Evolutionary conservation across 305 asterid genomes (phyloP), one percentile per base, ranked within the genome.

Genomic region (Fraxinus albicans): DNA sequence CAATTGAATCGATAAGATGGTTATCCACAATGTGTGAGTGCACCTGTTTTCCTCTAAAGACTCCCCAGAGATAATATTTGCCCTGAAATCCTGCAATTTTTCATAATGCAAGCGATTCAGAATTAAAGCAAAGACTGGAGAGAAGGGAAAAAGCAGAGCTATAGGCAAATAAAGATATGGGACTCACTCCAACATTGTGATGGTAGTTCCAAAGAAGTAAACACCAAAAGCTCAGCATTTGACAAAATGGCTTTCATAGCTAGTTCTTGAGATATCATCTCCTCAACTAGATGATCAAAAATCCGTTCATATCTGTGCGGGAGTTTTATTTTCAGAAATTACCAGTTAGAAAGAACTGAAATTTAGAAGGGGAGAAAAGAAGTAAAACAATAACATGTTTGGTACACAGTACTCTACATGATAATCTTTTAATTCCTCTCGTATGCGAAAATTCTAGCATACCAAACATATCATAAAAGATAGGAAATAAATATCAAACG

Each of bases 1-100:
- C 6, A 36, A 13, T 76, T 50, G 73, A 25, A 36, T 25, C 15
- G 0, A 17, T 17, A 63, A 21, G 85, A 9, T 4, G 74, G 17
- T 73, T 50, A 44, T 78, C 8, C 31, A 76, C 17, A 47, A 67
- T 42, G 36, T 7, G 82, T 42, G 81, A 63, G 60, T 76, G 0
- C 25, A 53, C 23, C 81, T 84, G 91, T 84, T 86, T 90, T 76
- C 78, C 89, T 82, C 90, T 85, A 77, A 94, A 94, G 77, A 93
- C 94, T 0, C 98, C 98, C 97, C 97, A 94, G 23, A 94, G 88
- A 83, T 88, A 93, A 80, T 87, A 86, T 80, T 91, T 89, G 19
- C 88, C 82, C 76, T 78, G 89, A 80, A 92, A 93, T 87, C 90
- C 97, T 93, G 97, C 88, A 88, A 80, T 84, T 79, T 6, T 17